Percentiles rank a stretch among this genome's conserved stretches.
Evolutionary conservation across 1,284 basidiomycete genomes (phyloP).

Genomic region (Chalciporus sp.): DNA sequence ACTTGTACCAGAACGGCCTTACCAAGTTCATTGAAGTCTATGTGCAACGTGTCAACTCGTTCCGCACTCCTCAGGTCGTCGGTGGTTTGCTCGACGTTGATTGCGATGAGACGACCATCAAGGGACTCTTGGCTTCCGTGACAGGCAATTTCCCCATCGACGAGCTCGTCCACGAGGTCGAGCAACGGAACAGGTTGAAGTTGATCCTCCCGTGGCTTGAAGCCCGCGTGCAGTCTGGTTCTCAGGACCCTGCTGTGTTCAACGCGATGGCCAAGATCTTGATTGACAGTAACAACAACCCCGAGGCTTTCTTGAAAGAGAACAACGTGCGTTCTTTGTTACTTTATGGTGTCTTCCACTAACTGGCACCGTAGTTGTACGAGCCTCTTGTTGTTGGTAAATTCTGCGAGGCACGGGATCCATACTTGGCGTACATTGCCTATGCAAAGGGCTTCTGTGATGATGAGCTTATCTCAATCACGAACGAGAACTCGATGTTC

Average conservation of each 20-base stretch:
- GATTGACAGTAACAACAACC: slow-evolving; percentile 99
- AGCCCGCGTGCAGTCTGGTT: slow-evolving; percentile 88
- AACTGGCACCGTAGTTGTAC: slow-evolving; percentile 65
- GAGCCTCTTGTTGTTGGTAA: slow-evolving; percentile 97
- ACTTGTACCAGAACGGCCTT: slow-evolving; percentile 97
- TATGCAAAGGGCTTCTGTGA: slow-evolving; percentile 99
- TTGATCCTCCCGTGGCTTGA: slow-evolving; percentile 98
- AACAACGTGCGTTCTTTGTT: slow-evolving; percentile 74
- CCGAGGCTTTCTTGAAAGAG: slow-evolving; percentile 96
- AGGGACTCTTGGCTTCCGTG: slow-evolving; percentile 90
- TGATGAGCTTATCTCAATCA: slow-evolving; percentile 95
- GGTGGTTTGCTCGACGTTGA: slow-evolving; percentile 98
- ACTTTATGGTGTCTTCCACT: neutral
- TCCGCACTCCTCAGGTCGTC: slow-evolving; percentile 97
- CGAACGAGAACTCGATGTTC: slow-evolving; percentile 99
- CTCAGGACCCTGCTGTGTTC: slow-evolving; percentile 91
- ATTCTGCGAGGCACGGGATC: slow-evolving; percentile 99
- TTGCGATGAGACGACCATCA: slow-evolving; percentile 96
- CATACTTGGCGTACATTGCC: slow-evolving; percentile 98
- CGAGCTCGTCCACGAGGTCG: slow-evolving; percentile 96
- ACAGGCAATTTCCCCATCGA: slow-evolving; percentile 98
- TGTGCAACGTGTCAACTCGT: slow-evolving; percentile 97
- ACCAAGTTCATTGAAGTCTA: slow-evolving; percentile 99
- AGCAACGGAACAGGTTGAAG: slow-evolving; percentile 95
- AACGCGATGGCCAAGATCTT: slow-evolving; percentile 99